phyloP scores from a whole-genome alignment of 2,329 filamentous ascomycete genomes.

The Cladophialophora exuberans region DNA sequence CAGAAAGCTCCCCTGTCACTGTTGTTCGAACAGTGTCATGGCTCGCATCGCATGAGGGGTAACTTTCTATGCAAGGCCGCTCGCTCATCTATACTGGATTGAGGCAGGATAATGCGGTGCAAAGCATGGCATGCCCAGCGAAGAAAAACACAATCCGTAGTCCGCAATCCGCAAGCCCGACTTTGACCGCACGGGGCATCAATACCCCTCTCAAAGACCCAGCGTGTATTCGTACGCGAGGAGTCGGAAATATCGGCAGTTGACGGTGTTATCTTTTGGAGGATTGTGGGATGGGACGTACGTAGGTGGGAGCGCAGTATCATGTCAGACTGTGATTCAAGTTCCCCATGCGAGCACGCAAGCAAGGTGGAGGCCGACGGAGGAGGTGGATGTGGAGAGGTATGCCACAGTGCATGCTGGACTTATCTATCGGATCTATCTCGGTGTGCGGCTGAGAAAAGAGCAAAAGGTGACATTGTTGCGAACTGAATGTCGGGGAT shows the following conservation, averaged over 20 bases:
- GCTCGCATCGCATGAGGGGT: constrained; percentile 11
- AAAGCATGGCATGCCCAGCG: too few species aligned
- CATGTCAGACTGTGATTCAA: constrained; percentile 14
- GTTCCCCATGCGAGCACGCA: too few species aligned
- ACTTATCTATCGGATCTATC: too few species aligned
- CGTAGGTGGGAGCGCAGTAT: too few species aligned
- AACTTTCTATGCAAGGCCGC: not conserved
- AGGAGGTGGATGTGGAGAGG: not conserved
- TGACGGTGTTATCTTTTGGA: too few species aligned
- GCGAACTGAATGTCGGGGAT: too few species aligned
- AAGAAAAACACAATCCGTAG: too few species aligned
- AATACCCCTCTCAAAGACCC: not conserved
- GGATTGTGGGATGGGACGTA: too few species aligned
- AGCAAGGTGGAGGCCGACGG: constrained; percentile 9
- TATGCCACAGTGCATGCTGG: not conserved
- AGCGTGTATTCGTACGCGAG: not conserved
- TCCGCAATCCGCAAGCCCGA: constrained; percentile 11
- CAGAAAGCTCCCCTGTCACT: not conserved
- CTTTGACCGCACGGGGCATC: not conserved
- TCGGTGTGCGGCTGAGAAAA: too few species aligned
- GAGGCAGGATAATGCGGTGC: not conserved
- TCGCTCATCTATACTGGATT: constrained; percentile 12
- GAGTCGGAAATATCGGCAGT: constrained; percentile 11
- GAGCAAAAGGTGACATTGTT: too few species aligned
- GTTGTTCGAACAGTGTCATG: not conserved